phyloP scores from a whole-genome alignment of 495 filamentous ascomycete species.

The Penicillium angulare region DNA sequence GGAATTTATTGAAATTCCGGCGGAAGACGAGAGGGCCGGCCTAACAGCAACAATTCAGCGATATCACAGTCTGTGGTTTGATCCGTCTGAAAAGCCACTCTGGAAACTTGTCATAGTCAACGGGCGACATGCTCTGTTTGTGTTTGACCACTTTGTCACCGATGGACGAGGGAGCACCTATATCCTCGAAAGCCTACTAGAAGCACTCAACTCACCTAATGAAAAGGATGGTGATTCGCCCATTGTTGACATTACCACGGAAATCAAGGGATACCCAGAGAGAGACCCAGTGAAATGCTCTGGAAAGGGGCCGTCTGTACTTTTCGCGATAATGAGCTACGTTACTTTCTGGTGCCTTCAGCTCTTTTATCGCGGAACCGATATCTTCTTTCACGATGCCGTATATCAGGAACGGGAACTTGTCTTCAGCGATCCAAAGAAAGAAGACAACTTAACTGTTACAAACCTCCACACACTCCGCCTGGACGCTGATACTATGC shows the following conservation, averaged over 20 bases:
- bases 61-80: neutral
- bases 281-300: neutral
- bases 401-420: neutral
- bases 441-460: neutral
- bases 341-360: neutral
- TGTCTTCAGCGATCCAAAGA: neutral
- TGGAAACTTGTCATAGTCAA: neutral
- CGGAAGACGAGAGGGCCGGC: neutral
- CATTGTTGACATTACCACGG: neutral
- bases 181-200: neutral
- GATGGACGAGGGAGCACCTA: neutral
- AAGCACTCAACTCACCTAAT: neutral
- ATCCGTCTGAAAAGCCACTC: neutral
- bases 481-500: neutral
- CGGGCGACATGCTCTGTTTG: neutral
- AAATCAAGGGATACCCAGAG: neutral
- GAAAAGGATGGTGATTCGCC: neutral
- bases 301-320: neutral
- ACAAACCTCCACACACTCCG: neutral
- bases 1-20: neutral
- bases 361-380: neutral
- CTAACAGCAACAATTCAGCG: neutral
- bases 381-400: neutral
- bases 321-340: neutral
- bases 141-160: conserved; percentile 1